phyloP scores from a whole-genome alignment of 768 basidiomycete genomes.

The Russula foetens region DNA sequence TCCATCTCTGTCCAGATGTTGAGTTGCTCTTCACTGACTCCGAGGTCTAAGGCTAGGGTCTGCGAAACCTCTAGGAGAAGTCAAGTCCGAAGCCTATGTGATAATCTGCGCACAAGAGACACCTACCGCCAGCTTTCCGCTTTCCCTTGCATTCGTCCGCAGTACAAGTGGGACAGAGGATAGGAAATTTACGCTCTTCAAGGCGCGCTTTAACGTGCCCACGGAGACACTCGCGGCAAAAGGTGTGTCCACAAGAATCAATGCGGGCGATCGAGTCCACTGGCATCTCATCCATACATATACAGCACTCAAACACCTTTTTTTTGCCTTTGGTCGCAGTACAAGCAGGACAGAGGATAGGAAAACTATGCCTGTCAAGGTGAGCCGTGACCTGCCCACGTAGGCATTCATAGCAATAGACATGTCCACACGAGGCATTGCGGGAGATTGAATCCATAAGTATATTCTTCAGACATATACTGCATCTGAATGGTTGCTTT shows the following conservation, averaged over 20 bases:
- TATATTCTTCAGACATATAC: conserved; percentile 46
- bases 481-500: conserved; percentile 42
- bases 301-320: conserved; percentile 39
- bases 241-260: conserved; percentile 39
- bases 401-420: conserved; percentile 48
- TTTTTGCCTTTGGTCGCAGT: conserved; percentile 24
- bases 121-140: conserved; percentile 29
- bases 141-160: conserved; percentile 22
- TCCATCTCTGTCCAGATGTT: conserved; percentile 40
- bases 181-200: conserved; percentile 46
- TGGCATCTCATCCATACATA: conserved; percentile 46
- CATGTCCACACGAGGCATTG: conserved; percentile 40
- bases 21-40: conserved; percentile 37
- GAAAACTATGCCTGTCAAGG: conserved; percentile 47
- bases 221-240: conserved; percentile 47
- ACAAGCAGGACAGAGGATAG: conserved; percentile 56
- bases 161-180: conserved; percentile 52
- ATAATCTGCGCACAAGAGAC: no score
- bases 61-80: conserved; percentile 31
- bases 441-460: conserved; percentile 35
- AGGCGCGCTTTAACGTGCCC: conserved; percentile 38
- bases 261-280: conserved; percentile 36
- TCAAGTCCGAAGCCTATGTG: not conserved
- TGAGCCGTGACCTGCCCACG: conserved; percentile 34
- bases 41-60: conserved; percentile 37